phyloP scores from a whole-genome alignment of 345 rosid species.

The Rubroshorea leprosula region DNA sequence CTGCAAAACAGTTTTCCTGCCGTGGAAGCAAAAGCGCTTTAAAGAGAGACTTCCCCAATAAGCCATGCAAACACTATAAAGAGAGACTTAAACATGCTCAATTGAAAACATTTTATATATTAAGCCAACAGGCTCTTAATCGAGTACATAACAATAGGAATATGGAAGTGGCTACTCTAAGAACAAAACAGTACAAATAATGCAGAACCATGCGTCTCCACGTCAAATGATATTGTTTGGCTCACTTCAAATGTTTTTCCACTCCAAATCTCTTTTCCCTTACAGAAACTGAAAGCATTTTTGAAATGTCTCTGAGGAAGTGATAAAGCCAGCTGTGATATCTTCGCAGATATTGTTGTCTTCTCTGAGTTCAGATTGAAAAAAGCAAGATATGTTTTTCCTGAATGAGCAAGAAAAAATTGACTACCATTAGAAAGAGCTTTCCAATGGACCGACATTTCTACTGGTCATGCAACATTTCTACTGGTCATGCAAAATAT shows the following conservation, averaged over 20 bases:
- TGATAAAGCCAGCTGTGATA: conserved; percentile 49
- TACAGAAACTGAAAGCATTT: conserved; percentile 44
- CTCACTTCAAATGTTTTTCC: conserved; percentile 26
- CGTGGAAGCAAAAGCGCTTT: no score
- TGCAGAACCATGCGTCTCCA: conserved; percentile 52
- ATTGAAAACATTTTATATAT: no score
- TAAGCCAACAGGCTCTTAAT: no score
- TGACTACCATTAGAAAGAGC: background rate
- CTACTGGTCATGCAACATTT: background rate
- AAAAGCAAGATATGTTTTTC: conserved; percentile 51
- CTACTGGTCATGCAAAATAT: background rate
- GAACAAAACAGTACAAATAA: no score
- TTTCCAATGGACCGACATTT: background rate
- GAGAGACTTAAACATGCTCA: no score
- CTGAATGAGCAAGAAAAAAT: conserved; percentile 19
- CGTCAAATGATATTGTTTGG: conserved; percentile 31
- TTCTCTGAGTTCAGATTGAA: conserved; percentile 47
- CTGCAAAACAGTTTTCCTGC: no score
- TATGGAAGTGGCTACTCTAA: no score
- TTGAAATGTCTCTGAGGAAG: conserved; percentile 31
- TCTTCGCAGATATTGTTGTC: conserved; percentile 46
- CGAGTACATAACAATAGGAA: no score
- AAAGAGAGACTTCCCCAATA: no score
- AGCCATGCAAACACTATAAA: no score
- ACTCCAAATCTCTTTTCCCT: conserved; percentile 66